A percentile compares a stretch with the other conserved stretches of the same genome.
Conservation (phyloP, 1,284 basidiomycete genomes). For the Mycena sp. region DNA sequence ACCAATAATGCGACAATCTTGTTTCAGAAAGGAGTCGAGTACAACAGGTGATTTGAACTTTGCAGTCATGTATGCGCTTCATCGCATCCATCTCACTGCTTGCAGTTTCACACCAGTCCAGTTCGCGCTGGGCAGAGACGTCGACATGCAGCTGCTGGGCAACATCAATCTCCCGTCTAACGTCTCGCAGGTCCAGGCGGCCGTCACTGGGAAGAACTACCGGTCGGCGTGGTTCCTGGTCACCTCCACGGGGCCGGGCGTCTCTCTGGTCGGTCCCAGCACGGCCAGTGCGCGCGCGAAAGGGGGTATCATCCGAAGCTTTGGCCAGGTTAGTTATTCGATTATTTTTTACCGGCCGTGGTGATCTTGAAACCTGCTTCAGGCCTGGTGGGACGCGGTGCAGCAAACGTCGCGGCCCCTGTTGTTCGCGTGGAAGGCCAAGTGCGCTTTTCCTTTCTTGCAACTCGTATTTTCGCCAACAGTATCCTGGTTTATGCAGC, state of each 20-base stretch:
- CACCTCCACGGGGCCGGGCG: constrained; percentile 24
- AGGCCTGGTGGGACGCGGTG: constrained; percentile 22
- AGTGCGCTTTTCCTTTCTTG: background rate
- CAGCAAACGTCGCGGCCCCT: constrained; percentile 20
- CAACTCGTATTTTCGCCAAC: background rate
- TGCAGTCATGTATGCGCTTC: background rate
- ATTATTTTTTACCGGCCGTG: background rate
- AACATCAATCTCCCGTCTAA: constrained; percentile 24
- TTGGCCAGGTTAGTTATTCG: constrained; percentile 19
- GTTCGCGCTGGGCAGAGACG: constrained; percentile 23
- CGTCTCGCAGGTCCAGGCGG: constrained; percentile 20
- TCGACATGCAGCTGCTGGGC: constrained; percentile 17
- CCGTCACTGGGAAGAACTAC: constrained; percentile 19
- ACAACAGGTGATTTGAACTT: constrained; percentile 10
- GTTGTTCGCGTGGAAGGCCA: constrained; percentile 19
- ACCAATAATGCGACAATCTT: constrained; percentile 25
- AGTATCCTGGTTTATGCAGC: background rate
- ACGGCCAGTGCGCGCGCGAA: constrained; percentile 10
- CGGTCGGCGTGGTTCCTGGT: constrained; percentile 22
- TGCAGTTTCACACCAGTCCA: constrained; percentile 24
- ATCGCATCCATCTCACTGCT: background rate
- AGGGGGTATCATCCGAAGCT: constrained; percentile 25
- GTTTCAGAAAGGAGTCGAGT: constrained; percentile 19
- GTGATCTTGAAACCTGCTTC: background rate
- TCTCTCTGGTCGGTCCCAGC: constrained; percentile 13